Evolutionary conservation across 2,329 filamentous ascomycete species (phyloP), one percentile per base, ranked within the genome.

Genomic region (Beauveria sp.): DNA sequence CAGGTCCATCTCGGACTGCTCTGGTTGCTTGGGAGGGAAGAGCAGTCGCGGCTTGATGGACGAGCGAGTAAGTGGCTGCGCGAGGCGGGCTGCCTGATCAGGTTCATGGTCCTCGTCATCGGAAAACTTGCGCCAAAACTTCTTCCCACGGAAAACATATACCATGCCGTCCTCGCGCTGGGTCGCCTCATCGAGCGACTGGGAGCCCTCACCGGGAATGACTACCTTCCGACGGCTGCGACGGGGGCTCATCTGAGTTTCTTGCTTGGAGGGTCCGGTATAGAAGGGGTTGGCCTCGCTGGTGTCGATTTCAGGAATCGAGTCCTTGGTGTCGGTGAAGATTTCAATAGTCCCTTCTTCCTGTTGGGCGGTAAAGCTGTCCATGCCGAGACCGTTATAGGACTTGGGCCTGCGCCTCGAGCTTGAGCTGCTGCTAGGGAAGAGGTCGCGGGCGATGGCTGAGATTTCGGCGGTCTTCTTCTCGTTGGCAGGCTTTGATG

Each of bases 141-240:
- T 90, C 78, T 89, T 91, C 71, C 90, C 90, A 68, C 90, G 90
- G 79, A 93, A 93, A 14, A 86, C 82, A 68, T 86, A 91, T 64
- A 92, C 78, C 70, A 91, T 81, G 63, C 90, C 90, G 71, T 93
- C 88, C 4, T 86, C 81, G 34, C 88, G 86, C 38, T 79, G 73
- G 3, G 82, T 80, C 16, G 85, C 85, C 51, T 88, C 82, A 7
- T 90, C 83, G 63, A 91, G 77, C 3, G 82, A 76, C 66, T 83
- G 77, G 28, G 78, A 75, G 34, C 82, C 82, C 69, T 86, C 82
- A 47, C 86, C 84, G 0, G 81, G 80, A 63, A 86, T 79, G 20
- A 72, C 71, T 26, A 86, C 77, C 57, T 78, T 82, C 65, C 80
- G 81, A 70, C 82, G 84, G 77, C 81, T 80, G 66, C 80, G 77